A percentile compares a stretch with the other conserved stretches of the same genome.
These are phyloP conservation scores for Fusarium sp. DNA, from an alignment of 2,329 filamentous ascomycete genomes.

Conservation along the genomic window DNA sequence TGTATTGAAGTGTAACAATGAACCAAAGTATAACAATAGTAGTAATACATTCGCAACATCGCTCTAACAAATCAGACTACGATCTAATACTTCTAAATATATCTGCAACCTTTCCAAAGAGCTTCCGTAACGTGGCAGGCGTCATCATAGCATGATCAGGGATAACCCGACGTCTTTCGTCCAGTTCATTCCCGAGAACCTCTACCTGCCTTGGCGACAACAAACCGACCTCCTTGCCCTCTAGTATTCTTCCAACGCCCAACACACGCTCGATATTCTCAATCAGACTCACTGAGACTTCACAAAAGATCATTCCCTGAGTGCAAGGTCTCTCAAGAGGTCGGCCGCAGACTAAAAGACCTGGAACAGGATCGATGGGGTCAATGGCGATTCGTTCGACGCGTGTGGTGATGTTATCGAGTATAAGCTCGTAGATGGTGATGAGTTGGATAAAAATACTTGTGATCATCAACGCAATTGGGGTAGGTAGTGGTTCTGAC, in stretches of 20 bases:
- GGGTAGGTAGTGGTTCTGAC: background rate
- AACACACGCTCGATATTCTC: background rate
- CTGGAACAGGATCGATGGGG: accelerated
- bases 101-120: background rate
- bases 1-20: background rate
- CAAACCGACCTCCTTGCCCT: background rate
- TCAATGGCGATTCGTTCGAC: background rate
- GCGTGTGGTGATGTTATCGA: background rate
- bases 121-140: background rate
- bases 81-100: background rate
- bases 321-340: background rate
- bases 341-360: background rate
- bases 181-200: background rate
- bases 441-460: background rate
- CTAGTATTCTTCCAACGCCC: accelerated
- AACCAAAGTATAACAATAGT: too few species aligned
- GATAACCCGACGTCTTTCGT: background rate
- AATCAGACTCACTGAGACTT: background rate
- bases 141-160: background rate
- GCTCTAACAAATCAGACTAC: accelerated
- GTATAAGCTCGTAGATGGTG: background rate
- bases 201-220: background rate
- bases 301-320: background rate
- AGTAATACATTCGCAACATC: accelerated
- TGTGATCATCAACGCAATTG: background rate